phyloP scores from a whole-genome alignment of 2,329 filamentous ascomycete genomes.

The Tricladium varicosporioides region DNA sequence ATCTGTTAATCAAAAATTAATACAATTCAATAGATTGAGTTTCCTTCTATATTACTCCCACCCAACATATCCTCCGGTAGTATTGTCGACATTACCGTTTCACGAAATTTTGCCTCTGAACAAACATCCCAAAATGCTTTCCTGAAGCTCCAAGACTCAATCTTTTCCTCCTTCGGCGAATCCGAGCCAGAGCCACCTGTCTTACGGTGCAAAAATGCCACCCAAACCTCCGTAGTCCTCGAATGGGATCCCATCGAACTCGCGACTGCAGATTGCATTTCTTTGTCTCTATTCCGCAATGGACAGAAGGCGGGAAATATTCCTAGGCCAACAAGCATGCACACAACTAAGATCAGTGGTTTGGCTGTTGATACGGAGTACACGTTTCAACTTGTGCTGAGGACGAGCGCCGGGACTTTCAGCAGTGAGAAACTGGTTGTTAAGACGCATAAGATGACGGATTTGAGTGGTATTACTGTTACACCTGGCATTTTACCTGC shows the following conservation, averaged over 20 bases:
- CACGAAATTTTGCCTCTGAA: conserved; percentile 81
- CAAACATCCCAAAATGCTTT: conserved; percentile 72
- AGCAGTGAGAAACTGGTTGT: conserved; percentile 80
- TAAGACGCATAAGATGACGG: conserved; percentile 97
- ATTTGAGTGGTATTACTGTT: conserved; percentile 91
- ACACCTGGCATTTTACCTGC: conserved; percentile 83
- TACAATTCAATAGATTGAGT: conserved; percentile 73
- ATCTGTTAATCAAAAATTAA: conserved; percentile 22
- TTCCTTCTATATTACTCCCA: conserved; percentile 94
- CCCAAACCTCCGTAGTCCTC: conserved; percentile 95
- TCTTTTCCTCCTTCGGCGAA: conserved; percentile 82
- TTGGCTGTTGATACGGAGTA: conserved; percentile 97
- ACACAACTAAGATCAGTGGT: conserved; percentile 94
- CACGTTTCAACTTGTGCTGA: conserved; percentile 86
- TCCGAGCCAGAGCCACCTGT: conserved; percentile 72
- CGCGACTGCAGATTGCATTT: conserved; percentile 87
- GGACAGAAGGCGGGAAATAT: conserved; percentile 96
- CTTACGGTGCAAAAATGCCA: conserved; percentile 92
- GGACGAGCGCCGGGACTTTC: conserved; percentile 86
- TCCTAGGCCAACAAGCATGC: conserved; percentile 79
- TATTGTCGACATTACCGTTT: conserved; percentile 96
- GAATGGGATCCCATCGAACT: conserved; percentile 97
- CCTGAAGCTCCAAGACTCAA: conserved; percentile 80
- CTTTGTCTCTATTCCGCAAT: conserved; percentile 89
- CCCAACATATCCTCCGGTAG: conserved; percentile 93